Base-by-base conservation (phyloP, 2,329 filamentous ascomycete species). In the Cercospora zeae-maydis region DNA sequence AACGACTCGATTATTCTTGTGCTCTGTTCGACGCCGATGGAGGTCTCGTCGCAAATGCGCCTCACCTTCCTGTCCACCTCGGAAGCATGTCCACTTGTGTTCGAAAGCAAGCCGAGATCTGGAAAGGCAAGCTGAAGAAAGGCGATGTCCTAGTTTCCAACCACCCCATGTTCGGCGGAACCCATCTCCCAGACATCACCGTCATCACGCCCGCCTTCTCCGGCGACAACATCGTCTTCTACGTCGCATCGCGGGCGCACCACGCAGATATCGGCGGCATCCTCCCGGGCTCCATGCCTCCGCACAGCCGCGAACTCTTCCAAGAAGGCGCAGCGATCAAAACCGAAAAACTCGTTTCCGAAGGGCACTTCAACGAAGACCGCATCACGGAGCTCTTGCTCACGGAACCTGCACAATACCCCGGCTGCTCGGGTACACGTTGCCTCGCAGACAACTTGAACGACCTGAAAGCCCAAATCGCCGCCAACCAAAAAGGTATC, bases 51-150 rank as follows among this genome's bases (percentile, higher is more conserved):
- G 89, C 89, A 3, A 92, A 92, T 72, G 75, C 91, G 16, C 91
- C 91, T 0, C 90, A 95, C 79, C 79, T 95, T 11, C 91, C 91
- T 0, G 90, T 93, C 0, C 91, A 93, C 73, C 79, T 95, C 10
- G 90, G 90, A 30, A 91, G 88, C 53, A 92, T 93, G 90, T 90
- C 88, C n/a, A 93, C 90, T 9, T 92, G 90, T 55, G 89, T 93
- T 1, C 82, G 85, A 63, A 89, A 89, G 53, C 90, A 93, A 77
- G 88, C 90, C 4, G 84, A 89, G 69, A 91, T 93, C 61, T 95
- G 90, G 90, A 83, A 87, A 69, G 89, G 88, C 5, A 91, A 88
- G 67, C 78, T 95, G 58, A 89, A 90, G 70, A 87, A 84, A 61
- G 91, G 91, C 33, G 91, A 95, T 74, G 91, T 95, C 0, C 83